Percentiles rank a stretch among this genome's conserved stretches.
These are phyloP conservation scores for Tephrocybe rancida DNA, from an alignment of 768 basidiomycete genomes.

Conservation along the genomic window DNA sequence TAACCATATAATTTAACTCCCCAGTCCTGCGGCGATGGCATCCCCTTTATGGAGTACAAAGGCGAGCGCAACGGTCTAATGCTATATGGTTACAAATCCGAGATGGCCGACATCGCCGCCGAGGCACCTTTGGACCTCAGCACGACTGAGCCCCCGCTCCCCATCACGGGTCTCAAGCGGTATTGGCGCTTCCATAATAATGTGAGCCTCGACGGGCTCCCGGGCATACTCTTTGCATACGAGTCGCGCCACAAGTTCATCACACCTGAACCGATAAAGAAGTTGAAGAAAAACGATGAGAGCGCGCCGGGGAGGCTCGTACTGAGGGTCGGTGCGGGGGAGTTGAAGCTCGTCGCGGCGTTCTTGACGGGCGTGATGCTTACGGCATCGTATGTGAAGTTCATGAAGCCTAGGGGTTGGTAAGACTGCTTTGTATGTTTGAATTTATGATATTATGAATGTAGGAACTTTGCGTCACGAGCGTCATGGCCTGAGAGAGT, in stretches of 20 bases:
- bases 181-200: constrained; percentile 60
- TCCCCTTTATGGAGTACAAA: constrained; percentile 62
- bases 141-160: constrained; percentile 10
- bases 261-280: background rate
- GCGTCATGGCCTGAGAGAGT: too few species aligned
- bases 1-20: background rate
- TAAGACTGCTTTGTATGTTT: background rate
- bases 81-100: constrained; percentile 37
- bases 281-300: constrained; percentile 7
- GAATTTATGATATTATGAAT: too few species aligned
- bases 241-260: constrained; percentile 15
- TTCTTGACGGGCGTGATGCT: constrained; percentile 14
- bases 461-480: too few species aligned
- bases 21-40: constrained; percentile 69
- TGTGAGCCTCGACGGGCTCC: constrained; percentile 59
- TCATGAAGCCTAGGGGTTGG: constrained; percentile 1
- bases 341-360: constrained; percentile 9
- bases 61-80: constrained; percentile 56
- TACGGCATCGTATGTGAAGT: constrained; percentile 13
- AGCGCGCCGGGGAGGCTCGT: background rate
- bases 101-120: constrained; percentile 38
- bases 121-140: constrained; percentile 11
- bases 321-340: constrained; percentile 1
- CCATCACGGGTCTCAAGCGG: constrained; percentile 46
- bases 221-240: constrained; percentile 40